A percentile compares a stretch with the other conserved stretches of the same genome.
Evolutionary conservation across 805 yeast species (phyloP).

Genomic region (Peterozyma xylosa): DNA sequence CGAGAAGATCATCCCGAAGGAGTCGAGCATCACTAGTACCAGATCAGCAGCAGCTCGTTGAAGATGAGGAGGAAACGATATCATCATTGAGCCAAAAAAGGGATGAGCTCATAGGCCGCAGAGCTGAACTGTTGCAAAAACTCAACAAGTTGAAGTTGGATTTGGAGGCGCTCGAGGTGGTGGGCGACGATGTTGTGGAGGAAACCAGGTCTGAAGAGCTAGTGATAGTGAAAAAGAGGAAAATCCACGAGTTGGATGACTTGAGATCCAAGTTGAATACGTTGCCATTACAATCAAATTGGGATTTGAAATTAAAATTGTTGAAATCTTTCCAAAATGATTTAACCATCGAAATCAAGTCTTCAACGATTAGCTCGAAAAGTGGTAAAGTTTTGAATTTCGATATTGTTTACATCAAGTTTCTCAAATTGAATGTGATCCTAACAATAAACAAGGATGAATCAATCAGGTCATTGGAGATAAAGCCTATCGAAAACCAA

Average conservation of each 20-base stretch:
- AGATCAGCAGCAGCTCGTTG: background rate
- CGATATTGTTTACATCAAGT: slow-evolving; percentile 10
- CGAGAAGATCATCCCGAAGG: background rate
- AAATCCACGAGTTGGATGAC: slow-evolving; percentile 1
- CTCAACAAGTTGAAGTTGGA: background rate
- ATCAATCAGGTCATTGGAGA: slow-evolving; percentile 7
- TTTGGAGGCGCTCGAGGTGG: background rate
- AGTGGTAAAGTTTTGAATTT: slow-evolving; percentile 7
- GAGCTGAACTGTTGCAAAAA: slow-evolving; percentile 1
- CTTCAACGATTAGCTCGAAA: background rate
- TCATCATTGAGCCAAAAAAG: background rate
- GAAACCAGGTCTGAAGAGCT: background rate
- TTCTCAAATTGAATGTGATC: slow-evolving; percentile 11
- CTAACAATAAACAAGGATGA: slow-evolving; percentile 10
- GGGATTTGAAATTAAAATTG: slow-evolving; percentile 15
- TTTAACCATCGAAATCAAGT: slow-evolving; percentile 13
- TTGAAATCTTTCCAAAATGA: slow-evolving; percentile 19
- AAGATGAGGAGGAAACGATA: slow-evolving; percentile 1
- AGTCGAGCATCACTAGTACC: background rate
- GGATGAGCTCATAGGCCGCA: slow-evolving; percentile 1
- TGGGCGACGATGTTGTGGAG: background rate
- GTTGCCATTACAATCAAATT: slow-evolving; percentile 19
- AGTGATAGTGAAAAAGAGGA: background rate
- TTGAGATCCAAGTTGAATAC: slow-evolving; percentile 10
- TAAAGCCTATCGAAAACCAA: slow-evolving; percentile 10